Conservation (phyloP, 148 eudicot species). For the Hydrangea macrophylla region DNA sequence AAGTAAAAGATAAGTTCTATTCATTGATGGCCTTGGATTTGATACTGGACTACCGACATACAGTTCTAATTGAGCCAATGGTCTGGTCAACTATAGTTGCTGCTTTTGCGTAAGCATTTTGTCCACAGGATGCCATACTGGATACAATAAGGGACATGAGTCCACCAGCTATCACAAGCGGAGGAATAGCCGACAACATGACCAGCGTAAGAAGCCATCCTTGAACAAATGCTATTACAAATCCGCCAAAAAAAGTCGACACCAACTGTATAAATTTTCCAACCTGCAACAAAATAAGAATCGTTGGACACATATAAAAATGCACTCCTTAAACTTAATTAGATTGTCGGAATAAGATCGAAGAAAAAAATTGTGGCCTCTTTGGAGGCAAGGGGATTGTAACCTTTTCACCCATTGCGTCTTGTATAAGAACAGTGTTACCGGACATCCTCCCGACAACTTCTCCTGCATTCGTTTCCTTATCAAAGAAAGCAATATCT, state of each 20-base stretch:
- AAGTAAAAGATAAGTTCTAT: neutral
- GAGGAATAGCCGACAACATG: conserved; percentile 60
- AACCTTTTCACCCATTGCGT: conserved; percentile 88
- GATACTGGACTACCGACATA: conserved; percentile 22
- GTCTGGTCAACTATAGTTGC: conserved; percentile 77
- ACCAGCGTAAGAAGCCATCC: conserved; percentile 92
- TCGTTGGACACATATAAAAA: neutral
- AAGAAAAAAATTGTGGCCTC: neutral
- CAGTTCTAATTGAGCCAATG: conserved; percentile 83
- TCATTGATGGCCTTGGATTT: neutral
- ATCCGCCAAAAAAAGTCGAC: conserved; percentile 70
- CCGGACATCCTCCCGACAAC: conserved; percentile 86
- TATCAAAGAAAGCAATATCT: conserved; percentile 71
- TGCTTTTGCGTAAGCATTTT: conserved; percentile 72
- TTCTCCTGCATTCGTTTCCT: conserved; percentile 78
- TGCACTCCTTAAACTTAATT: neutral
- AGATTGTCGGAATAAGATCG: neutral
- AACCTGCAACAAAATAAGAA: conserved; percentile 42
- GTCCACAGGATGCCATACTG: conserved; percentile 59
- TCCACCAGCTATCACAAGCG: conserved; percentile 54
- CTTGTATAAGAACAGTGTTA: conserved; percentile 74
- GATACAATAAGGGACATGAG: conserved; percentile 40
- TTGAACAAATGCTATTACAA: conserved; percentile 66
- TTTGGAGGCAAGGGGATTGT: too few relatives aligned
- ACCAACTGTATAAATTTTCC: conserved; percentile 72